Base-by-base conservation (phyloP, 176 grass and related monocot species). In the Hsuehochloa calcarea region DNA sequence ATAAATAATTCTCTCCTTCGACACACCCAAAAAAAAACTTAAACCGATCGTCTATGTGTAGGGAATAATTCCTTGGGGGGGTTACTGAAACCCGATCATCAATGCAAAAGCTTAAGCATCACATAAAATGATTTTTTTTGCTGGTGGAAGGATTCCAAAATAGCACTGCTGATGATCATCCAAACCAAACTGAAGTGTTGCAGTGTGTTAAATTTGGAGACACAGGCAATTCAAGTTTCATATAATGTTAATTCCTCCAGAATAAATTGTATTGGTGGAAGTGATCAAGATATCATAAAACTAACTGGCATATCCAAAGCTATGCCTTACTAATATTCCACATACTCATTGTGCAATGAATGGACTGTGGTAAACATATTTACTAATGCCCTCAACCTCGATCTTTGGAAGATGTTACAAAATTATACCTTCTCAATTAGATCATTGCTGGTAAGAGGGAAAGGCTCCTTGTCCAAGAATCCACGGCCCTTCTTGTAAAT, bases 381-480 rank as follows among this genome's bases (percentile, higher is more conserved):
- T 31, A 16, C 12, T 4, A 37, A 37, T 8, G 6, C 43, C 8
- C 13, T 10, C 8, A 65, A 38, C 0, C 16, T 64, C 4, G 23
- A 65, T 64, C 7, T 44, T 4, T 39, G 37, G 4, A 5, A 85
- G 39, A 82, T 72, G 80, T 1, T 5, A 46, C 2, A 10, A 6
- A 78, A 81, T 0, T 5, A n/a, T 91, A 96, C 97, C 92, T 99
- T 89, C 88, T 96, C 97, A 65, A 99, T 84, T 5, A 94, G 88
- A 85, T 99, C 90, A 66, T 99, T 99, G 75, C 87, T 90, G 17
- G 93, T 99, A 54, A 99, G 97, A 82, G 93, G 97, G 80, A 92
- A 77, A 78, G 69, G 87, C 68, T 99, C 90, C 68, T 89, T 96
- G 41, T 89, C 88, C 0, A 92, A 51, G 65, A 27, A 90, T 38